phyloP scores from a whole-genome alignment of 129 eudicot species.

The Flaveria bidentis region DNA sequence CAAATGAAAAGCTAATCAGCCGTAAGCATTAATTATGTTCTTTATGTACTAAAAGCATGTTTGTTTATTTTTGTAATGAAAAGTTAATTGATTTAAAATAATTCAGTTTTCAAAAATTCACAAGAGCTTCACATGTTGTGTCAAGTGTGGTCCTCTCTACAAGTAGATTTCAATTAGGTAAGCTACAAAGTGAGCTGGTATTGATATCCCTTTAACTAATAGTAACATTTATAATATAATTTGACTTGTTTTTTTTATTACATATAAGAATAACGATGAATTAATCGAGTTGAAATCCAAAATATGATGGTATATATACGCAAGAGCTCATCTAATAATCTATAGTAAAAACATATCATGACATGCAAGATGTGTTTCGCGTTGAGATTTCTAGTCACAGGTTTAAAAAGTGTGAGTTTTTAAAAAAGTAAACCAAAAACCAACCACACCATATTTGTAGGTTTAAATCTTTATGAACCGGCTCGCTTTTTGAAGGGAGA shows the following conservation, averaged over 20 bases:
- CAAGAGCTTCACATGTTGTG: conserved; percentile 21
- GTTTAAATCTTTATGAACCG: too few species aligned
- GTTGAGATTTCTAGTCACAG: too few species aligned
- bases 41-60: background rate
- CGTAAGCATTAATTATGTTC: background rate
- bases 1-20: background rate
- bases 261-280: background rate
- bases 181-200: conserved; percentile 7
- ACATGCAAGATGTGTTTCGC: too few species aligned
- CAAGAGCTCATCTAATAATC: too few species aligned
- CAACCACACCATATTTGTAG: too few species aligned
- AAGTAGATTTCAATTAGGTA: background rate
- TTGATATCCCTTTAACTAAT: background rate
- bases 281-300: background rate
- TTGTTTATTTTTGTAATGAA: background rate
- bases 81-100: background rate
- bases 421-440: too few species aligned
- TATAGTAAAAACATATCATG: too few species aligned
- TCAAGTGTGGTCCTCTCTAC: conserved; percentile 30
- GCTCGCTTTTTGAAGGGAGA: too few species aligned
- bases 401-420: too few species aligned
- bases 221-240: background rate
- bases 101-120: background rate
- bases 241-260: background rate
- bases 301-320: too few species aligned